Evolutionary conservation across 2,329 filamentous ascomycete genomes (phyloP), one percentile per base, ranked within the genome.

Genomic region (Apiospora hydei): DNA sequence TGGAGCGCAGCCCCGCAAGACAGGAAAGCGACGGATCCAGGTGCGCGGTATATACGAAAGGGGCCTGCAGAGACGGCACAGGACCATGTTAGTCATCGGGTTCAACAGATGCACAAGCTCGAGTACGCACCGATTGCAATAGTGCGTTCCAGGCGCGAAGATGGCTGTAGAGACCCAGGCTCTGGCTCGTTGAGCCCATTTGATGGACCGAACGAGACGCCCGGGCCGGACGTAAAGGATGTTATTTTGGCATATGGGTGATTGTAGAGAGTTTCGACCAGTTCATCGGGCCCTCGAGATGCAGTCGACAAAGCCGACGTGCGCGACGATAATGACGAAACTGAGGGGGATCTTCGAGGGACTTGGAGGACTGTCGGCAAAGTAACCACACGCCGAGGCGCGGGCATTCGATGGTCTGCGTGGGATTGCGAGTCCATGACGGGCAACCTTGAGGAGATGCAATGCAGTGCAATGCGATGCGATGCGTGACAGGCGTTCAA

Each of bases 11-110:
- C 91, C 73, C 94, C 94, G 75, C 94, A 97, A 81, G 93, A 96
- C 13, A 98, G 87, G 78, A 98, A 98, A 16, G 94, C 93, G 21
- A 96, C 94, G 13, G 94, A 94, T 26, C 94, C 93, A 10, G 93
- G 93, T 46, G 96, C 93, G 77, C 93, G 92, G 80, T 98, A 97
- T 74, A 98, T 94, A 74, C 92, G 89, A 73, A 98, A 88, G 1
- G 91, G 88, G 2, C 94, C 95, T 89, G 72, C 34, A 41, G 57
- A 14, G n/a, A 69, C 38, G 41, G 16, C 51, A 61, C 34, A 26
- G 21, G 24, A 16, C 34, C 61, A 69, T 70, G 16, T 30, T 46
- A 16, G n/a, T n/a, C 24, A 2, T 46, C 4, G 3, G n/a, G n/a
- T 24, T 41, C 10, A 2, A 11, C 53, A 64, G 8, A 38, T 5